These are phyloP conservation scores for Mortierella alpina DNA, from an alignment of 192 early-diverging fungal species.

Conservation along the genomic window DNA sequence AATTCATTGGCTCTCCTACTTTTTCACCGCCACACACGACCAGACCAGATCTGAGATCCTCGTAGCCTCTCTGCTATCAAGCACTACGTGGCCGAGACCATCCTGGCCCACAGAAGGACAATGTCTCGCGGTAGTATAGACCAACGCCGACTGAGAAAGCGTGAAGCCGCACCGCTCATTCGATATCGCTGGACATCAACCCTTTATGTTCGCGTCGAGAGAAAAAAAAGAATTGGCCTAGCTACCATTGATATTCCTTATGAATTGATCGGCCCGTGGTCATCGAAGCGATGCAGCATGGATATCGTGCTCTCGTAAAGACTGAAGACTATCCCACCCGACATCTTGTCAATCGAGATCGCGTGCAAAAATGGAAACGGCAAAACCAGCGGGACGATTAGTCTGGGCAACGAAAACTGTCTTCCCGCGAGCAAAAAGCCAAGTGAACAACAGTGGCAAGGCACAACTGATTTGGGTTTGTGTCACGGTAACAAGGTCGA, in stretches of 20 bases:
- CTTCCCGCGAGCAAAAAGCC: too few species aligned
- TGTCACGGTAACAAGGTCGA: not conserved
- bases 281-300: slow-evolving; percentile 11
- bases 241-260: not conserved
- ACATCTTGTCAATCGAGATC: slow-evolving; percentile 61
- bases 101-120: too few species aligned
- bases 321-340: slow-evolving; percentile 86
- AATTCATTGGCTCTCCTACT: slow-evolving; percentile 2
- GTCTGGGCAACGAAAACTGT: not conserved
- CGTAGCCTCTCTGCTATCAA: too few species aligned
- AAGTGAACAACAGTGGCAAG: too few species aligned
- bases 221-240: not conserved
- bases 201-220: not conserved
- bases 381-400: not conserved
- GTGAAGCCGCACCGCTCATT: too few species aligned
- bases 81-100: too few species aligned
- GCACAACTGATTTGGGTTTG: not conserved
- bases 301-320: slow-evolving; percentile 77
- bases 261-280: slow-evolving; percentile 16
- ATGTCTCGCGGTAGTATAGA: too few species aligned
- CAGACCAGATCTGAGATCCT: not conserved
- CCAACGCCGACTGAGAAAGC: too few species aligned
- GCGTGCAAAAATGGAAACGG: slow-evolving; percentile 1
- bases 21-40: not conserved
- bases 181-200: too few species aligned